Base-by-base conservation (phyloP, 2,329 filamentous ascomycete genomes). In the Trichophyton rubrum region DNA sequence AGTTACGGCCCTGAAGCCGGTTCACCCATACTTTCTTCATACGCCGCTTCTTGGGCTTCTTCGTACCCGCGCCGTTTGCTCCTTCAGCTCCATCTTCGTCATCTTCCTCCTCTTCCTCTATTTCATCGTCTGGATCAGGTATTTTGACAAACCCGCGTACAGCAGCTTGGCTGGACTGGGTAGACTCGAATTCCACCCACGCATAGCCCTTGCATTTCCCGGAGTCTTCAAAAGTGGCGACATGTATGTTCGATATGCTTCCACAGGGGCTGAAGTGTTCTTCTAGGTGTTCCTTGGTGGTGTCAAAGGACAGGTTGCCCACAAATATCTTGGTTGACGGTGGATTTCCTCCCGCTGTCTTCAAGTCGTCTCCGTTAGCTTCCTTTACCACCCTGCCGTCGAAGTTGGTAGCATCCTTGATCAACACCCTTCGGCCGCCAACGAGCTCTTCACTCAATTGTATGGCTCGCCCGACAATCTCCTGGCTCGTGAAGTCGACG, bases 171-270 rank as follows among this genome's bases (percentile, higher is more conserved):
- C 90, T 90, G 0, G 87, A 82, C 61, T 88, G 85, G 9, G 91
- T 70, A 58, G 90, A 85, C 70, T 86, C 85, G 74, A 97, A 99
- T 63, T 89, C 89, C 63, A 99, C 85, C 91, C 93, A 99, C 4
- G 87, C 93, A 75, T 87, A 99, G 17, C 93, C 95, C 77, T 97
- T 97, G 79, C 93, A 99, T 77, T 97, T 99, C 49, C 93, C 93
- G 20, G 87, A 87, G 73, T 99, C 95, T 73, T 97, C 89, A 70
- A 99, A 99, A 0, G 91, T 96, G 2, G 93, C 93, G 66, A 97
- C 79, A 75, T 95, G 92, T 65, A 90, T 82, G 77, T 88, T 88
- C 59, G 86, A 83, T 63, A 97, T 84, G 64, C 86, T 80, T 58
- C 93, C 93, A 71, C 92, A 97, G 71, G 86, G 89, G 56, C 81